These are phyloP conservation scores for Penicillium brevicompactum DNA, from an alignment of 2,329 filamentous ascomycete genomes.

Conservation along the genomic window DNA sequence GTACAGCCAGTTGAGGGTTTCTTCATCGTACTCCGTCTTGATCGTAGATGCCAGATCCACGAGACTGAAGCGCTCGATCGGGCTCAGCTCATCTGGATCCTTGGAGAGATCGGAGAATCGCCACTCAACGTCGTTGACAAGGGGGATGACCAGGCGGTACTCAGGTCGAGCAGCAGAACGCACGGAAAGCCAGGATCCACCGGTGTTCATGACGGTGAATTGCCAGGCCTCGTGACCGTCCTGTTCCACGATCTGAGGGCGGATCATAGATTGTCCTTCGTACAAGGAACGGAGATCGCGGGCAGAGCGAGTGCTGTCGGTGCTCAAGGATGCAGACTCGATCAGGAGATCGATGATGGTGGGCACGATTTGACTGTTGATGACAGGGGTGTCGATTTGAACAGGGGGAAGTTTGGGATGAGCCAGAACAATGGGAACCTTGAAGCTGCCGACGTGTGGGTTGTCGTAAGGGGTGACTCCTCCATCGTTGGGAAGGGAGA, in stretches of 20 bases:
- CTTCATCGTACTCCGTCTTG: constrained; percentile 19
- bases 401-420: constrained; percentile 35
- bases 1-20: constrained; percentile 25
- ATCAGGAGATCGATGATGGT: constrained; percentile 35
- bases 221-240: constrained; percentile 33
- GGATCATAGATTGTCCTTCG: constrained; percentile 37
- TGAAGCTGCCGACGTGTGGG: constrained; percentile 36
- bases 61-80: constrained; percentile 27
- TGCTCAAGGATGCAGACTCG: constrained; percentile 32
- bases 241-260: constrained; percentile 24
- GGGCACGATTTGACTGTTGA: constrained; percentile 35
- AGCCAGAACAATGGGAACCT: constrained; percentile 36
- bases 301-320: constrained; percentile 21
- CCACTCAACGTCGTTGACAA: constrained; percentile 36
- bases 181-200: constrained; percentile 34
- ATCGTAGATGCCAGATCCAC: constrained; percentile 23
- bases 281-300: constrained; percentile 32
- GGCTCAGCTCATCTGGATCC: constrained; percentile 28
- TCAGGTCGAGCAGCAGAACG: constrained; percentile 31
- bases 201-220: constrained; percentile 39
- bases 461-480: constrained; percentile 37
- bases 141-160: constrained; percentile 34
- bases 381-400: constrained; percentile 30
- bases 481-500: constrained; percentile 39
- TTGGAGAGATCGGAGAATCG: constrained; percentile 32